Evolutionary conservation across 1,139 yeast genomes (phyloP).

Genomic region (Kodamaea sp.): DNA sequence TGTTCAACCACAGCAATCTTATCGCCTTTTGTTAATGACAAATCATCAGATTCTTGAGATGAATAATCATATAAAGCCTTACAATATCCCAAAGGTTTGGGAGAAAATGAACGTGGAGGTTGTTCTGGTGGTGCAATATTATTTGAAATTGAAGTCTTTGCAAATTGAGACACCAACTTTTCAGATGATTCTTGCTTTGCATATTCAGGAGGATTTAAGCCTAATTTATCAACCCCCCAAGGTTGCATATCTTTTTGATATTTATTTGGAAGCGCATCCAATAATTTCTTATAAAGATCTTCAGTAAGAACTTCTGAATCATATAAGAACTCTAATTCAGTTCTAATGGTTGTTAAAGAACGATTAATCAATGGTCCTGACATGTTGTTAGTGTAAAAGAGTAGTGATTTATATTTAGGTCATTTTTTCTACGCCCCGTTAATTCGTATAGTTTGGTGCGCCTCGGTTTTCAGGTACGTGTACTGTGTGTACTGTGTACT

Average conservation of each 20-base stretch:
- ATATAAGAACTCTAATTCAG: slow-evolving; percentile 74
- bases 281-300: slow-evolving; percentile 51
- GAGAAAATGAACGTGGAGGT: slow-evolving; percentile 18
- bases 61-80: slow-evolving; percentile 76
- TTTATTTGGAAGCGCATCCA: slow-evolving; percentile 53
- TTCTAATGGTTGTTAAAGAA: slow-evolving; percentile 69
- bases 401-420: not conserved
- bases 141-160: slow-evolving; percentile 22
- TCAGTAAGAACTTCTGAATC: slow-evolving; percentile 75
- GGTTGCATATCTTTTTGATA: slow-evolving; percentile 56
- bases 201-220: slow-evolving; percentile 18
- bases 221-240: slow-evolving; percentile 42
- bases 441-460: not conserved
- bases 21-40: slow-evolving; percentile 62
- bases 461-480: not conserved
- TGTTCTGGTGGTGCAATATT: slow-evolving; percentile 19
- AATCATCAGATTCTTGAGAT: slow-evolving; percentile 67
- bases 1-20: slow-evolving; percentile 67
- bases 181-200: slow-evolving; percentile 14
- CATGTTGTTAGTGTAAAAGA: slow-evolving; percentile 20
- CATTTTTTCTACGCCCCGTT: not conserved
- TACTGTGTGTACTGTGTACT: too few relatives aligned
- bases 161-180: slow-evolving; percentile 19
- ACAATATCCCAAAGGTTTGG: slow-evolving; percentile 37
- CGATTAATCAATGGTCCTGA: slow-evolving; percentile 69